These are phyloP conservation scores for Coemansia javaensis DNA, from an alignment of 192 early-diverging fungal species.

Conservation along the genomic window DNA sequence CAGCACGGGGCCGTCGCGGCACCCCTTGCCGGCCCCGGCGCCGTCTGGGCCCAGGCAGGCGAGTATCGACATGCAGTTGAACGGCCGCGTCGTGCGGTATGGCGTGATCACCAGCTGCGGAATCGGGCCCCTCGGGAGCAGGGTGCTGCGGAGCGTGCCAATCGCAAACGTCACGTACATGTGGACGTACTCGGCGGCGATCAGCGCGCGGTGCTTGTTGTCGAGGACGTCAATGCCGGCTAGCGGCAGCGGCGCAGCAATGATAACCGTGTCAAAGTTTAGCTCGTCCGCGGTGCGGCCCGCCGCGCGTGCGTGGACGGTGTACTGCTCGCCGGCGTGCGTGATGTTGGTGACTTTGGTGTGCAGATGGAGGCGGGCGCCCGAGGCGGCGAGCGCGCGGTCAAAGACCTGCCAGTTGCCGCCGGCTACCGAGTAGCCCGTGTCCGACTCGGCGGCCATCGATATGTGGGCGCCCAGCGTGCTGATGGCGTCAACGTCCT, in stretches of 20 bases:
- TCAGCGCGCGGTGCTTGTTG: not conserved
- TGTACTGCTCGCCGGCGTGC: no score
- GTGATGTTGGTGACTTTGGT: constrained; percentile 5
- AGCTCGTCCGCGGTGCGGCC: no score
- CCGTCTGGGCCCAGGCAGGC: constrained; percentile 9
- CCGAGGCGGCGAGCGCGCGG: constrained; percentile 10
- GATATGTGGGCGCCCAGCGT: constrained; percentile 26
- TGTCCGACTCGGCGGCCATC: constrained; percentile 24
- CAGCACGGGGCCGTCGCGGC: constrained; percentile 5
- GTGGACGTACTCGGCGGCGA: constrained; percentile 12
- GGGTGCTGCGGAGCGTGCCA: constrained; percentile 6
- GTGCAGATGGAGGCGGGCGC: constrained; percentile 11
- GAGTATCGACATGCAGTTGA: constrained; percentile 32
- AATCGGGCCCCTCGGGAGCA: constrained; percentile 11
- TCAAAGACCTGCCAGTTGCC: constrained; percentile 32
- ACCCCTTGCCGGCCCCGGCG: not conserved
- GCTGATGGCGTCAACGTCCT: constrained; percentile 19
- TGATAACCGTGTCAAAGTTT: constrained; percentile 17
- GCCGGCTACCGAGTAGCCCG: constrained; percentile 23
- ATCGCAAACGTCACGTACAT: constrained; percentile 37
- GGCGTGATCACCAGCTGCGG: constrained; percentile 23
- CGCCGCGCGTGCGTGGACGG: no score
- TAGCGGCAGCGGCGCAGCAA: constrained; percentile 22
- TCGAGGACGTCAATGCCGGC: constrained; percentile 5
- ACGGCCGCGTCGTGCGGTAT: constrained; percentile 17